Conservation (phyloP, 2,329 filamentous ascomycete species). For the Lachnellula occidentalis region DNA sequence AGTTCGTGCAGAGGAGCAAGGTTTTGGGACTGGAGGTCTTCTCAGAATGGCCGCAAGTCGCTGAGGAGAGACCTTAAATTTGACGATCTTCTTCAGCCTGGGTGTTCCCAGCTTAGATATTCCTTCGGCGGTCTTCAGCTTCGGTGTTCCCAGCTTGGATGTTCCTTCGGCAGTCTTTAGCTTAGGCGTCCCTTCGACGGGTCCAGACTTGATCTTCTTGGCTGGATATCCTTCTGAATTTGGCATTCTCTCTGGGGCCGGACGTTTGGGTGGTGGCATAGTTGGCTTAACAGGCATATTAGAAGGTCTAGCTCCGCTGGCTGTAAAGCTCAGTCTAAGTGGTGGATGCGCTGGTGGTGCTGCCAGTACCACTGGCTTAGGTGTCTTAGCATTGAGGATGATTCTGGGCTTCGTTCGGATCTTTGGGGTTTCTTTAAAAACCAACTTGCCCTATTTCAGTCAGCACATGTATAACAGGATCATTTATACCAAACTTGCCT, state of each 20-base stretch:
- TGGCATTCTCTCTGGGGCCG: constrained; percentile 1
- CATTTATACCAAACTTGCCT: constrained; percentile 26
- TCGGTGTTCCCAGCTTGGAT: too few relatives aligned
- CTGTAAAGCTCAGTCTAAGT: constrained; percentile 1
- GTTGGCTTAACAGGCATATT: background rate
- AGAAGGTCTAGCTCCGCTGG: background rate
- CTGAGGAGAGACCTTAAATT: constrained; percentile 8
- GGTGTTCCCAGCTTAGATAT: too few relatives aligned
- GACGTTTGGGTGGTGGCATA: constrained; percentile 10
- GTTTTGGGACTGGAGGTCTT: constrained; percentile 16
- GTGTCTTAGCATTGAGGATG: background rate
- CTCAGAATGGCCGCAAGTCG: constrained; percentile 20
- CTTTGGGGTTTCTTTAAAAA: constrained; percentile 27
- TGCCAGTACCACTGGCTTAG: background rate
- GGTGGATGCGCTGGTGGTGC: background rate
- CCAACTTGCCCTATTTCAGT: constrained; percentile 24
- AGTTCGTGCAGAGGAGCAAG: constrained; percentile 8
- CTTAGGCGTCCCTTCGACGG: constrained; percentile 2
- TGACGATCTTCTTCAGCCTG: constrained; percentile 16
- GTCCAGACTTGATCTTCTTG: background rate
- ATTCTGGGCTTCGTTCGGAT: constrained; percentile 22
- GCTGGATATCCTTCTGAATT: background rate
- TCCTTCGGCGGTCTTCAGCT: too few relatives aligned
- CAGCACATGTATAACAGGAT: background rate
- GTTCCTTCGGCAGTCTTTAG: too few relatives aligned